Evolutionary conservation across 352 stramenopile species (phyloP), one percentile per base, ranked within the genome.

Genomic region (Aphanomyces cochlioides): DNA sequence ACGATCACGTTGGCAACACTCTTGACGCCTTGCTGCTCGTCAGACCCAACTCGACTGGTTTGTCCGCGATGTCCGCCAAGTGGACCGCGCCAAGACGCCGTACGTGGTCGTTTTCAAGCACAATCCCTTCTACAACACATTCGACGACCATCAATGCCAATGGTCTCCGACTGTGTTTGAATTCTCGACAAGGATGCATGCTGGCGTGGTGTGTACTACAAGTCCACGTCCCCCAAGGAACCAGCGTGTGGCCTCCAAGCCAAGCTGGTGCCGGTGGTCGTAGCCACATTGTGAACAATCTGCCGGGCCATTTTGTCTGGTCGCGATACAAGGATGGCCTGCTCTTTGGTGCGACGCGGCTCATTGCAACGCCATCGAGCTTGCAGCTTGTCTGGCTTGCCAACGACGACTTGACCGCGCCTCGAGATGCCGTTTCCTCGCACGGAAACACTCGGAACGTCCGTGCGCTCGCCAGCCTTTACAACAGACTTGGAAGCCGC

Each of bases 121-220:
- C 73, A 78, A 84, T 47, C 82, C 84, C 3, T 87, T 69, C 48
- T 90, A 90, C 75, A 88, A 87, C 72, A 81, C 75, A 21, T 90
- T 83, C 78, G 72, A 41, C 12, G 77, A 81, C 61, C 84, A 90
- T 72, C 81, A 92, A 72, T 84, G 78, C 41, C 75, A 79, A 28
- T 84, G 78, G 36, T 80, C 75, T 45, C 66, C 74, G 17, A 80
- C 72, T 5, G 75, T 78, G 56, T 84, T 82, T 47, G 74, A 77
- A 79, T 82, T 39, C 59, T 75, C 63, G 71, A 78, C 8, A 54
- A 57, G 3, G 74, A 80, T 13, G 67, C 54, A 28, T 86, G 79
- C 69, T 86, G 79, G 79, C 77, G 80, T 17, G 79, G 78, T n/a
- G 74, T 68, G 13, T 86, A 86, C 64, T 65, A 72, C 10, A 73